These are phyloP conservation scores for Cordyceps farinosa DNA, from an alignment of 2,329 filamentous ascomycete genomes.

Conservation along the genomic window DNA sequence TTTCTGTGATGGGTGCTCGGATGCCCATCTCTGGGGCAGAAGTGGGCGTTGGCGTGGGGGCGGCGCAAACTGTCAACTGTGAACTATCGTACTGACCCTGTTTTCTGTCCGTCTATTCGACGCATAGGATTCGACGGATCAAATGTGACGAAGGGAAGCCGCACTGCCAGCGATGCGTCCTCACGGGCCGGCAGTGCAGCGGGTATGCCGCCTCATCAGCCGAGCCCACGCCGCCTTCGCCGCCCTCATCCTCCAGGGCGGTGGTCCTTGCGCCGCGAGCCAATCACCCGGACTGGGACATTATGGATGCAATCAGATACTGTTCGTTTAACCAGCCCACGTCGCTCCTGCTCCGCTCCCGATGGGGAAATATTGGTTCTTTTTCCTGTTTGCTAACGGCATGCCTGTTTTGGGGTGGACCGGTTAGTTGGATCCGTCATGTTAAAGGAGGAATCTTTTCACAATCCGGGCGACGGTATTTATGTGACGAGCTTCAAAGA, in stretches of 20 bases:
- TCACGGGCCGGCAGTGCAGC: constrained; percentile 14
- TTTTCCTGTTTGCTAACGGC: background rate
- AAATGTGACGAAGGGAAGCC: constrained; percentile 18
- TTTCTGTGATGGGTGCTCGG: background rate
- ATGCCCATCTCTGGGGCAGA: background rate
- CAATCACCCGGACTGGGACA: constrained; percentile 8
- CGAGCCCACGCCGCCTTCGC: background rate
- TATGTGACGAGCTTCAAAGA: constrained; percentile 7
- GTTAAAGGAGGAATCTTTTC: constrained; percentile 13
- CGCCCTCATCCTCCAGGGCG: background rate
- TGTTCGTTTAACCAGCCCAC: constrained; percentile 13
- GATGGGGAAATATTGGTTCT: background rate
- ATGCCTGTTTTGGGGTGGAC: background rate
- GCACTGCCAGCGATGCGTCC: constrained; percentile 14
- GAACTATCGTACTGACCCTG: background rate
- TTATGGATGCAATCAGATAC: constrained; percentile 16
- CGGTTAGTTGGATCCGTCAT: constrained; percentile 11
- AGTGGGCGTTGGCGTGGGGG: background rate
- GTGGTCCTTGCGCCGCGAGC: background rate
- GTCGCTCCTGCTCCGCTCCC: background rate
- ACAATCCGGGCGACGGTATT: constrained; percentile 2
- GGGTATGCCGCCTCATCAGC: constrained; percentile 1
- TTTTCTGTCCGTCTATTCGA: background rate
- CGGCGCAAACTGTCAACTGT: no score
- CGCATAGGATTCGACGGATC: constrained; percentile 11